phyloP scores from a whole-genome alignment of 805 yeast genomes.

The Alloascoidea hylecoeti region DNA sequence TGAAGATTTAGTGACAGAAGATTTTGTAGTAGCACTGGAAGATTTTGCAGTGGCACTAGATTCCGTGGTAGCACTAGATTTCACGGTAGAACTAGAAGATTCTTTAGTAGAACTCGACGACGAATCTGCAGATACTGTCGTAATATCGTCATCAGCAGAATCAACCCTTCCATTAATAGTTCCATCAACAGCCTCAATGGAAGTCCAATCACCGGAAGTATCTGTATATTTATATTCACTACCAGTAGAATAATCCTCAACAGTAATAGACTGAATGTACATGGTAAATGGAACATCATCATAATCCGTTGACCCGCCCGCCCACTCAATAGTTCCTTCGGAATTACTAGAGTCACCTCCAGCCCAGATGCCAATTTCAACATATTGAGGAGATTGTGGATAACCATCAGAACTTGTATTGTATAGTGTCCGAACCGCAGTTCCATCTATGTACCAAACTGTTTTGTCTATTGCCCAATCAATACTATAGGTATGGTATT shows the following conservation, averaged over 20 bases:
- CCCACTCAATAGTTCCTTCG: constrained; percentile 58
- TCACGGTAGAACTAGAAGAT: too few species aligned
- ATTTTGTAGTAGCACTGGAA: background rate
- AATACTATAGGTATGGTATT: constrained; percentile 64
- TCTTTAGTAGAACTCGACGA: constrained; percentile 1
- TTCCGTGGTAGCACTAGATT: constrained; percentile 10
- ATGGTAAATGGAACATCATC: constrained; percentile 32
- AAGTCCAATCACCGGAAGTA: constrained; percentile 21
- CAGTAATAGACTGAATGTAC: constrained; percentile 40
- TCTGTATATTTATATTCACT: constrained; percentile 25
- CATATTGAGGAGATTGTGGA: constrained; percentile 82
- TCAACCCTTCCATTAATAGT: constrained; percentile 33
- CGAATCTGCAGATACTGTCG: constrained; percentile 2
- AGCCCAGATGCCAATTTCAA: constrained; percentile 46
- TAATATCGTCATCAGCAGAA: constrained; percentile 1
- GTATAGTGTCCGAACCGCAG: constrained; percentile 44
- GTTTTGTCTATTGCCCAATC: constrained; percentile 66
- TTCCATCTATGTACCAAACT: constrained; percentile 65
- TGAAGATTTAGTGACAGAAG: background rate
- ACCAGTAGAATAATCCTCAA: constrained; percentile 44
- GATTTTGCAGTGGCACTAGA: background rate
- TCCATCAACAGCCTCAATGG: constrained; percentile 27
- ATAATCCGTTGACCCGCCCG: constrained; percentile 50
- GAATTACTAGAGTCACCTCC: constrained; percentile 34
- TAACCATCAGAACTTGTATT: constrained; percentile 49